phyloP scores from a whole-genome alignment of 2,329 filamentous ascomycete species.

The Arthrocladium fulminans region DNA sequence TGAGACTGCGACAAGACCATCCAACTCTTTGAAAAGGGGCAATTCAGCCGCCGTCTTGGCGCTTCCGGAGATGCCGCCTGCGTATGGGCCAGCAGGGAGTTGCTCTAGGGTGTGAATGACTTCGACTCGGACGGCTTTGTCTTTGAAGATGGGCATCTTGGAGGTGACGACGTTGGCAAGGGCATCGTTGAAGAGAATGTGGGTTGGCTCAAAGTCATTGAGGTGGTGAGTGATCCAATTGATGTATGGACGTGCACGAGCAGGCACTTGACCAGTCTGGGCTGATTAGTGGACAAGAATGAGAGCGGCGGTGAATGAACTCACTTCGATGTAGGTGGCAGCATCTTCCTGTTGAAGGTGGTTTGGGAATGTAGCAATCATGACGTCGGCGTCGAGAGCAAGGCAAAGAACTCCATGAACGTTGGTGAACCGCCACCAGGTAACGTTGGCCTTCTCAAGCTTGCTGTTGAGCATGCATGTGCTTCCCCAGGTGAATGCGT shows the following conservation, averaged over 20 bases:
- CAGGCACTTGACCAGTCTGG: background rate
- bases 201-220: slow-evolving; percentile 10
- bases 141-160: slow-evolving; percentile 4
- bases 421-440: background rate
- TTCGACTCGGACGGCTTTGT: slow-evolving; percentile 4
- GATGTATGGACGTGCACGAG: background rate
- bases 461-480: background rate
- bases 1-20: slow-evolving; percentile 16
- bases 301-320: background rate
- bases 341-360: slow-evolving; percentile 7
- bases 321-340: slow-evolving; percentile 10
- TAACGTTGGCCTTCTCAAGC: background rate
- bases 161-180: slow-evolving; percentile 7
- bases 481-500: background rate
- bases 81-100: slow-evolving; percentile 64
- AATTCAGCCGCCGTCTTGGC: slow-evolving; percentile 10
- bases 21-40: slow-evolving; percentile 12
- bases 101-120: slow-evolving; percentile 71
- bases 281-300: slow-evolving; percentile 1
- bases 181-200: slow-evolving; percentile 14
- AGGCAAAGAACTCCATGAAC: slow-evolving; percentile 2
- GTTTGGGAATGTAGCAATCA: slow-evolving; percentile 9
- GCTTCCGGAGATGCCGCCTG: slow-evolving; percentile 42
- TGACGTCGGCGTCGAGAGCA: slow-evolving; percentile 9
- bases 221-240: slow-evolving; percentile 3